phyloP scores from a whole-genome alignment of 768 basidiomycete genomes.

The Tremella mesenterica region DNA sequence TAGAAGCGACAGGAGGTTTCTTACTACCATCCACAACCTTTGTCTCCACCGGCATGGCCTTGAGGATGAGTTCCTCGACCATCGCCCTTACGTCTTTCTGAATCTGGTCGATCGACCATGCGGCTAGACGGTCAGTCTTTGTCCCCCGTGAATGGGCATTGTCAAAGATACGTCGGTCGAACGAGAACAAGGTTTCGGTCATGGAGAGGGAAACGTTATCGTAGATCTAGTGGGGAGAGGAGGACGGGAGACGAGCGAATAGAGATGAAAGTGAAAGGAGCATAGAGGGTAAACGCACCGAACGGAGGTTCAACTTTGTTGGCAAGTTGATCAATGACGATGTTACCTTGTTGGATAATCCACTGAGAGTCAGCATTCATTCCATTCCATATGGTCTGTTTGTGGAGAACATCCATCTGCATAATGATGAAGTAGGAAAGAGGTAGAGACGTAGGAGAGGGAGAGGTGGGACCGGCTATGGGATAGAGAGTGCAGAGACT shows the following conservation, averaged over 20 bases:
- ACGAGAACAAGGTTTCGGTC: background rate
- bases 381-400: background rate
- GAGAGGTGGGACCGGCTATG: background rate
- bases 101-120: slow-evolving; percentile 26
- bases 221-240: background rate
- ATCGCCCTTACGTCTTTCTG: slow-evolving; percentile 27
- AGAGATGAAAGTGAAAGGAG: background rate
- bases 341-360: slow-evolving; percentile 15
- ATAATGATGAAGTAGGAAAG: background rate
- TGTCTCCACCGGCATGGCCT: slow-evolving; percentile 19
- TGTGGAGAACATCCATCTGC: background rate
- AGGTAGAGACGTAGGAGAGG: background rate
- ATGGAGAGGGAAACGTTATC: background rate
- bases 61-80: slow-evolving; percentile 29
- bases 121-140: slow-evolving; percentile 14
- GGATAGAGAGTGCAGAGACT: background rate
- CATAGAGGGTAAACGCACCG: slow-evolving; percentile 19
- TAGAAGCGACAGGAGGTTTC: too few relatives aligned
- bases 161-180: background rate
- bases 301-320: slow-evolving; percentile 36
- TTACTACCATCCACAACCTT: slow-evolving; percentile 8
- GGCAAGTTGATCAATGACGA: slow-evolving; percentile 13
- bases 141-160: background rate
- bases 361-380: slow-evolving; percentile 19
- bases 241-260: background rate